Base-by-base conservation (phyloP, 179 eudicot species). In the Drosera spatulata region DNA sequence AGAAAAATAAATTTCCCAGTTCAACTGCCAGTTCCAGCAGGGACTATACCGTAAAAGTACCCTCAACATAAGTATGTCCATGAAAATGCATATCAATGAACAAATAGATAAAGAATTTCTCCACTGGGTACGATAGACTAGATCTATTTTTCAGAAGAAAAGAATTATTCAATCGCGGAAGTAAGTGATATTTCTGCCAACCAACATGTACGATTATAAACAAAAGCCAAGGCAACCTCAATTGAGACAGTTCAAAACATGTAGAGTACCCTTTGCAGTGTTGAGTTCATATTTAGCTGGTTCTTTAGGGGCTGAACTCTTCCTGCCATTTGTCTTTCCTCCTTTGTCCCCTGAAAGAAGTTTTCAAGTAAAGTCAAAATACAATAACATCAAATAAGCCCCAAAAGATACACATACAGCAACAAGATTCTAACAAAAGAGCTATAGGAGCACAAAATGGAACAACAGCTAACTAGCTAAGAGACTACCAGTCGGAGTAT, bases 181-280 rank as follows among this genome's bases (percentile, higher is more conserved):
- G 11, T 8, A 46, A 46, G 11, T 46, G 50, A 46, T 46, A 46
- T 8, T 46, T 46, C 10, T 48, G 7, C 6, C 44, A 7, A 22
- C 40, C 4, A 39, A 41, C 43, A 39, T 8, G 50, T 6, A 41
- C 39, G 10, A 7, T 11, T 41, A 58, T 22, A 50, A 22, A 63
- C 3, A 8, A 41, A 41, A 48, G 50, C 33, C 33, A 22, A 22
- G 33, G 33, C 57, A 58, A 53, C n/a, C 41, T 53, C 46, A 62
- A 37, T 14, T 33, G 55, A 48, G 2, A 48, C 12, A 56, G 44
- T 5, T 3, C 15, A 11, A 46, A 38, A 41, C 9, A 54, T n/a
- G 51, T 50, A 42, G 60, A 59, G 53, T 5, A 75, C 95, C 95
- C 70, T 81, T 66, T 60, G 85, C 85, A 69, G 80, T 61, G 59